These are phyloP conservation scores for Triticum monococcum DNA, from an alignment of 176 grass and related monocot genomes.

Conservation along the genomic window DNA sequence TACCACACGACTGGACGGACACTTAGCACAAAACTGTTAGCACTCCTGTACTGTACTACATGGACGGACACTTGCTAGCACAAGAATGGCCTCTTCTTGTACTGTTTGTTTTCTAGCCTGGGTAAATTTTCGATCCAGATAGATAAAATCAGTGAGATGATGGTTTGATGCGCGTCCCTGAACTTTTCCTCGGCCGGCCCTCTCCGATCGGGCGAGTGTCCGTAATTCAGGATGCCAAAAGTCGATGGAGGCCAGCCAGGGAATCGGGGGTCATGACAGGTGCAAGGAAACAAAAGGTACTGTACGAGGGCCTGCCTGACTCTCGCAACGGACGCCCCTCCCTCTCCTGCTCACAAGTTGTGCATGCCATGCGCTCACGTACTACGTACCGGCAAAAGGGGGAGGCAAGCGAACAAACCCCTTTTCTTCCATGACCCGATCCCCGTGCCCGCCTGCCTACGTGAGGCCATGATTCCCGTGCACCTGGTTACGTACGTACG, in stretches of 20 bases:
- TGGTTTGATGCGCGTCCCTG: neutral
- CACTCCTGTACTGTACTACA: no score
- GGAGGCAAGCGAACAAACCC: neutral
- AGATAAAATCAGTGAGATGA: no score
- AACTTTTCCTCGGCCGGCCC: neutral
- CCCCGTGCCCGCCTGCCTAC: neutral
- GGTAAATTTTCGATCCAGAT: neutral
- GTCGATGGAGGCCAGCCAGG: neutral
- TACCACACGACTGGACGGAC: no score
- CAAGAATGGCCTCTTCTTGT: no score
- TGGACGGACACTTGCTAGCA: no score
- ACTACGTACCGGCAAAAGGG: slow-evolving; percentile 3
- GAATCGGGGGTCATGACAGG: neutral
- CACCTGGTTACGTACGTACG: neutral
- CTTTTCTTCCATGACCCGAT: slow-evolving; percentile 10
- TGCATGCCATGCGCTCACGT: slow-evolving; percentile 5
- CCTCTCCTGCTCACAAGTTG: neutral
- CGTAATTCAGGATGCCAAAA: neutral
- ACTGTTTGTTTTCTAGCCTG: neutral
- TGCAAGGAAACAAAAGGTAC: neutral
- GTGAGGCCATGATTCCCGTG: slow-evolving; percentile 4
- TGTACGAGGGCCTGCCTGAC: neutral
- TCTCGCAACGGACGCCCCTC: neutral
- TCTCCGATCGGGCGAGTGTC: neutral
- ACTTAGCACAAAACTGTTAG: no score